These are phyloP conservation scores for Nevesoporus exiguus DNA, from an alignment of 768 basidiomycete species.

Conservation along the genomic window DNA sequence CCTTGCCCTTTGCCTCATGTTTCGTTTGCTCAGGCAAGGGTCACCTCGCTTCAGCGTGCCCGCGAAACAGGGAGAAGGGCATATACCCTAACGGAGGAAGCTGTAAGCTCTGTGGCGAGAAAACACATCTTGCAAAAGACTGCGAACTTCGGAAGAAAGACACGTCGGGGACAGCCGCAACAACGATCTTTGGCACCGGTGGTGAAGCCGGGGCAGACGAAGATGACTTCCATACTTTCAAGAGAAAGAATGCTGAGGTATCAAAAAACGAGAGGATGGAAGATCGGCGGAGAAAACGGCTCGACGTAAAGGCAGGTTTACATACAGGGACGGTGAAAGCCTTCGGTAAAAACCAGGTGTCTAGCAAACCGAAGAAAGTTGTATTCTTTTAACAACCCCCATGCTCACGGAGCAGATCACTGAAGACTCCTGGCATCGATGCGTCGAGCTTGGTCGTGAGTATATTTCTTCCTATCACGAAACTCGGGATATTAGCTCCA, in stretches of 20 bases:
- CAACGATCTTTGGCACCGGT: slow-evolving; percentile 31
- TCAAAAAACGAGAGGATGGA: slow-evolving; percentile 56
- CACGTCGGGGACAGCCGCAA: slow-evolving; percentile 26
- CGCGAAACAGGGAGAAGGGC: slow-evolving; percentile 73
- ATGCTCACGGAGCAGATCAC: not conserved
- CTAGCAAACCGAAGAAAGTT: slow-evolving; percentile 40
- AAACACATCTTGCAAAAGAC: slow-evolving; percentile 80
- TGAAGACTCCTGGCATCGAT: not conserved
- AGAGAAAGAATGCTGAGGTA: slow-evolving; percentile 57
- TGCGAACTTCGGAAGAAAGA: slow-evolving; percentile 67
- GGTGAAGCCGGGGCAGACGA: slow-evolving; percentile 80
- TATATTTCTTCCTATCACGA: not conserved
- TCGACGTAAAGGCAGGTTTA: slow-evolving; percentile 43
- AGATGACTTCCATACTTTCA: slow-evolving; percentile 88
- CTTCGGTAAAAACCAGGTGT: slow-evolving; percentile 27
- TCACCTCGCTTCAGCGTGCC: slow-evolving; percentile 82
- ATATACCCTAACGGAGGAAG: slow-evolving; percentile 89
- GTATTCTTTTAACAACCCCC: slow-evolving; percentile 40
- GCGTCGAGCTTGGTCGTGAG: not conserved
- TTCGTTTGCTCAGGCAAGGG: slow-evolving; percentile 85
- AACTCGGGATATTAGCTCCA: no score
- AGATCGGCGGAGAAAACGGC: slow-evolving; percentile 39
- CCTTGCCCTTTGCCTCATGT: slow-evolving; percentile 86
- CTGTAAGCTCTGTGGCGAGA: slow-evolving; percentile 87
- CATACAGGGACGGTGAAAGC: slow-evolving; percentile 40